These are phyloP conservation scores for Pilatotrama ljubarskyi DNA, from an alignment of 768 basidiomycete genomes.

Conservation along the genomic window DNA sequence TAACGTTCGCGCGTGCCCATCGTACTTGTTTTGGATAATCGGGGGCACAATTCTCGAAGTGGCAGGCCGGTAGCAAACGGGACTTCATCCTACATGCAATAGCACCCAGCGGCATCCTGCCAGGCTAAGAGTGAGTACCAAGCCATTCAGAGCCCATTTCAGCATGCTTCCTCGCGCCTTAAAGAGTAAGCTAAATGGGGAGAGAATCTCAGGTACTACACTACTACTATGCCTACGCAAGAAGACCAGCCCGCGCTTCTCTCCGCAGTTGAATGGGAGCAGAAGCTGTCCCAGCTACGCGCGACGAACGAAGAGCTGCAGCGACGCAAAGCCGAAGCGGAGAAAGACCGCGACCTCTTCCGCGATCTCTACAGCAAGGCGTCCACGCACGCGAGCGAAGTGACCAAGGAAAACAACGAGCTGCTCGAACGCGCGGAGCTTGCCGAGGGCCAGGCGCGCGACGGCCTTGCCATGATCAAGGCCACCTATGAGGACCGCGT, in stretches of 20 bases:
- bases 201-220: background rate
- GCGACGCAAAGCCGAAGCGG: slow-evolving; percentile 28
- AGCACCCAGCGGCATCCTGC: too few relatives aligned
- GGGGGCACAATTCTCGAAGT: too few relatives aligned
- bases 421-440: slow-evolving; percentile 26
- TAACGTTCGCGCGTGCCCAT: too few relatives aligned
- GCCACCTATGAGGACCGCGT: slow-evolving; percentile 51
- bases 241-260: background rate
- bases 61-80: too few relatives aligned
- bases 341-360: slow-evolving; percentile 33
- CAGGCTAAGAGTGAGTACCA: too few relatives aligned
- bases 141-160: too few relatives aligned
- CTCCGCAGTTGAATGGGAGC: slow-evolving; percentile 13
- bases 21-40: too few relatives aligned
- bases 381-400: slow-evolving; percentile 28
- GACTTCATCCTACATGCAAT: too few relatives aligned
- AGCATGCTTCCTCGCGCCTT: too few relatives aligned
- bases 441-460: slow-evolving; percentile 49
- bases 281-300: slow-evolving; percentile 26
- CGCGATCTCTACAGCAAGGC: slow-evolving; percentile 31
- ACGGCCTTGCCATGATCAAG: slow-evolving; percentile 54
- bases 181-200: too few relatives aligned
- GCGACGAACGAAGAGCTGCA: slow-evolving; percentile 29
- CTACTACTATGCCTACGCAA: background rate
- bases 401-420: slow-evolving; percentile 30